Base-by-base conservation (phyloP, 805 yeast genomes). In the Saccharomycopsis fodiens region DNA sequence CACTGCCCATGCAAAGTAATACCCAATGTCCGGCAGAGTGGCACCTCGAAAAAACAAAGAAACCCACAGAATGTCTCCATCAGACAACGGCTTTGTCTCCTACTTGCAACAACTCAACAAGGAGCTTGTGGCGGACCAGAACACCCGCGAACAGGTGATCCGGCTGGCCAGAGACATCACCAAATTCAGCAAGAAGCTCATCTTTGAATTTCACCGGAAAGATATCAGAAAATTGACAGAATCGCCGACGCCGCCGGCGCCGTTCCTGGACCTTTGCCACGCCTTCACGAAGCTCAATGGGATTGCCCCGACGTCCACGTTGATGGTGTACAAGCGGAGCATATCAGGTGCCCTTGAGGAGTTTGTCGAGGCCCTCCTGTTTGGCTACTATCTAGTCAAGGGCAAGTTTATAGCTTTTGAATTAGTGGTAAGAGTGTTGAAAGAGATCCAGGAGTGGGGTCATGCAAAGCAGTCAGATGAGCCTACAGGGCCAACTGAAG, bases 141-240 rank as follows among this genome's bases (percentile, higher is more conserved):
- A 57, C 36, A 62, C 60, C 27, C 50, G 71, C 35, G 69, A 66
- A 39, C 42, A 47, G 20, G 56, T 67, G 15, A 68, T 67, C 17
- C 56, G 65, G 43, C 50, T 57, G 2, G 59, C 65, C 32, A 54
- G 72, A 35, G 72, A 67, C 41, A 57, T 67, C 44, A 67, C 68
- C n/a, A 55, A 63, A 4, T 54, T 54, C 39, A 65, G 71, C 45
- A 67, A 67, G 47, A 67, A 67, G 50, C 47, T 65, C 31, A 57
- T 57, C 19, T 57, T 57, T 39, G 59, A 56, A 13, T 47, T 59
- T 20, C 62, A 56, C 29, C 45, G 59, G 25, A 27, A 41, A 15
- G 36, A 15, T 10, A 32, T 32, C 8, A 32, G 15, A 6, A 10
- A 32, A 58, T 10, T 44, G 56, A 13, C 60, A 60, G 36, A 48